Percentiles rank a stretch among this genome's conserved stretches.
Evolutionary conservation across 2,329 filamentous ascomycete species (phyloP).

Genomic region (Chlorencoelia australis): DNA sequence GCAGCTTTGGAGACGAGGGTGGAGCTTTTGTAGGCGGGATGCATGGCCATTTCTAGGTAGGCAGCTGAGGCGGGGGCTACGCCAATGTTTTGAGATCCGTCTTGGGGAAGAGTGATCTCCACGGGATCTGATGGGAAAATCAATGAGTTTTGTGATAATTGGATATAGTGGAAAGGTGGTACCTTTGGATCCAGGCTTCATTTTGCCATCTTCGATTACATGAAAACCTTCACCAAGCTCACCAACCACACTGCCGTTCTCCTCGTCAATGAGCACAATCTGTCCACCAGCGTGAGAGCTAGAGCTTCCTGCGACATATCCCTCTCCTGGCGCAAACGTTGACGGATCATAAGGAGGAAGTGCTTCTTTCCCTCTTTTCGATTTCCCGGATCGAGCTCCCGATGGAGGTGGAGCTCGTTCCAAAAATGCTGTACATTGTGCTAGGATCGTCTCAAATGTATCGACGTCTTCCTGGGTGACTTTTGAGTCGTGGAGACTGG

Average conservation of each 20-base stretch:
- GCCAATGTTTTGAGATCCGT: constrained; percentile 55
- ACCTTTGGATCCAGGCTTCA: constrained; percentile 90
- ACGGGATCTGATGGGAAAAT: constrained; percentile 52
- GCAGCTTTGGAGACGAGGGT: constrained; percentile 78
- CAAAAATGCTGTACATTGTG: constrained; percentile 94
- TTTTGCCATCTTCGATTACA: constrained; percentile 63
- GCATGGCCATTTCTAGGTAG: constrained; percentile 67
- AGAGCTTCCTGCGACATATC: constrained; percentile 55
- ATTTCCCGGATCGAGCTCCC: constrained; percentile 18
- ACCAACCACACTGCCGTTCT: constrained; percentile 90
- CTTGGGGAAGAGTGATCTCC: constrained; percentile 62
- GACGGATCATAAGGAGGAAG: constrained; percentile 67
- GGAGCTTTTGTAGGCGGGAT: constrained; percentile 87
- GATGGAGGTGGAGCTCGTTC: constrained; percentile 60
- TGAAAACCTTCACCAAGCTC: constrained; percentile 78
- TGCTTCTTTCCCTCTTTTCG: constrained; percentile 20
- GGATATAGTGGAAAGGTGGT: constrained; percentile 13
- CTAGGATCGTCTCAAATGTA: constrained; percentile 94
- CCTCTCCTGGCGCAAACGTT: constrained; percentile 70
- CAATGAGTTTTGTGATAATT: neutral
- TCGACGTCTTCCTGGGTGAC: constrained; percentile 86
- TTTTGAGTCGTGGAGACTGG: constrained; percentile 56
- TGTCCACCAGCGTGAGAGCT: constrained; percentile 55
- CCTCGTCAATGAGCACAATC: constrained; percentile 89
- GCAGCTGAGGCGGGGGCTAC: constrained; percentile 59